Evolutionary conservation across 2,329 filamentous ascomycete genomes (phyloP), one percentile per base, ranked within the genome.

Genomic region (Botrytis elliptica): DNA sequence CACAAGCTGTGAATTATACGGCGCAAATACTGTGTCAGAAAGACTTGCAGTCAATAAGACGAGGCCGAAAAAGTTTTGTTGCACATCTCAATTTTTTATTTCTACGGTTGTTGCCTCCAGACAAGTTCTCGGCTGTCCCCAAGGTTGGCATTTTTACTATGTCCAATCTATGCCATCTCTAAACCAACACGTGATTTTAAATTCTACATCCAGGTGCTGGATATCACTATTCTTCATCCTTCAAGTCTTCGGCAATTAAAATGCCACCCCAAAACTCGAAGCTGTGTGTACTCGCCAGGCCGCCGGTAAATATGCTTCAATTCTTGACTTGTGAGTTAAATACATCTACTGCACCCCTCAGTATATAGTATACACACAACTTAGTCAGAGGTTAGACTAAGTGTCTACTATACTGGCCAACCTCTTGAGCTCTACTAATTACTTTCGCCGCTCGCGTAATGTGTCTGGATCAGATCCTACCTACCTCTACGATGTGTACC

Each of bases 331-430:
- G 2, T 25, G 8, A 55, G 25, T 29, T n/a, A 3, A 16, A 55
- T 1, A n/a, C 10, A 52, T 52, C 12, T 18, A n/a, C n/a, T n/a
- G 52, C 52, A 55, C 25, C 14, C 25, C 3, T 55, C 25, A 55
- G 12, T 29, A 55, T 29, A 29, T 4, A 29, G 3, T 16, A 29
- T 29, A 55, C 25, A 18, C 12, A 29, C 14, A 2, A 33, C 6
- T 3, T 8, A 3, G 1, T 29, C n/a, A 6, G n/a, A 57, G 6
- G 14, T 8, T 18, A 7, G 14, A 0, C 18, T 29, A 18, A 8
- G 0, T 29, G n/a, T 55, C 52, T 55, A 29, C 14, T 7, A 40
- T 40, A 10, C 36, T 7, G 3, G 36, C 36, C n/a, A 40, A 20
- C 12, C 57, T 22, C 33, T 52, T 12, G 6, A 25, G 10, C 8